A percentile compares a stretch with the other conserved stretches of the same genome.
phyloP scores from a whole-genome alignment of 345 rosid genomes.

The Citrus mangshanensis region DNA sequence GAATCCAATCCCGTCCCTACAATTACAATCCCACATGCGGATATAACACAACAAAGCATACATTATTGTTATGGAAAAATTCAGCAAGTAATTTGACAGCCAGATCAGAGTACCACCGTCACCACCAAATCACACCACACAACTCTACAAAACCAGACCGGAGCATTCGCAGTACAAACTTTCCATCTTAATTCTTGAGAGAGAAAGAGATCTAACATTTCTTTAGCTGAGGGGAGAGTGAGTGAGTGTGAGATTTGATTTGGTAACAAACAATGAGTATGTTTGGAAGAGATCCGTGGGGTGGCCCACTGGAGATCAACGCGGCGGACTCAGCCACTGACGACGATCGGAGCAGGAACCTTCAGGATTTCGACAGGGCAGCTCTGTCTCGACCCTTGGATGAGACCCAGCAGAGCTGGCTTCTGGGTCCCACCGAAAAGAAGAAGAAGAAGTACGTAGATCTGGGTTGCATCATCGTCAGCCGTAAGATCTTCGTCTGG shows the following conservation, averaged over 20 bases:
- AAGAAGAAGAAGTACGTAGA: slow-evolving; percentile 97
- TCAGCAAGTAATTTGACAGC: not conserved
- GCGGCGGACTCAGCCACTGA: slow-evolving; percentile 94
- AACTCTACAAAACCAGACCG: not conserved
- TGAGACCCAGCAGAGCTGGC: slow-evolving; percentile 99
- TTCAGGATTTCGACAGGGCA: slow-evolving; percentile 78
- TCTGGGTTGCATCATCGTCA: slow-evolving; percentile 92
- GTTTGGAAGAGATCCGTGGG: slow-evolving; percentile 99
- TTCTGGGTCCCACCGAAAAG: slow-evolving; percentile 85
- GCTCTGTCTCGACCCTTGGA: slow-evolving; percentile 82
- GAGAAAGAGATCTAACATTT: not conserved
- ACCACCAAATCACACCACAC: no score
- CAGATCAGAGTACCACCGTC: not conserved
- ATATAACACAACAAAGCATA: no score
- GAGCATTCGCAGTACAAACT: not conserved
- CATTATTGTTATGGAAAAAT: no score
- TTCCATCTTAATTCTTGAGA: not conserved
- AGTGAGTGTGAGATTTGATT: no score
- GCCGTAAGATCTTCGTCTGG: slow-evolving; percentile 96
- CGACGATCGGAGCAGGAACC: slow-evolving; percentile 87
- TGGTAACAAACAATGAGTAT: slow-evolving; percentile 31
- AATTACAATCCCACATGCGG: not conserved
- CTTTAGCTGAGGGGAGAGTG: not conserved
- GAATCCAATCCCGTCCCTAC: not conserved
- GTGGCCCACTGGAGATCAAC: slow-evolving; percentile 94